Conservation (phyloP, 2,329 filamentous ascomycete genomes). For the Chaetomiaceae sp. region DNA sequence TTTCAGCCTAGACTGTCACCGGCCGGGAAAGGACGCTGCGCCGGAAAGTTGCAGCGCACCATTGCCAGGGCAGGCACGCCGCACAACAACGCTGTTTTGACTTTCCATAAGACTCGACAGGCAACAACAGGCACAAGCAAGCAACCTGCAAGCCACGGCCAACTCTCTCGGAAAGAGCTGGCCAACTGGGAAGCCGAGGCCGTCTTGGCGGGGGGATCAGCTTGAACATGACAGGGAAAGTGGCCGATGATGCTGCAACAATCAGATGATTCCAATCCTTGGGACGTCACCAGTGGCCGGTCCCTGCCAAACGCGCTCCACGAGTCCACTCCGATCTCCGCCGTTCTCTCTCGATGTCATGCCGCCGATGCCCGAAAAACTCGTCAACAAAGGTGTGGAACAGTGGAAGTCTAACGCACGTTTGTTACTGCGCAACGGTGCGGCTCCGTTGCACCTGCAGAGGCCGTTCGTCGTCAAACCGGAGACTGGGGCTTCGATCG, state of each 20-base stretch:
- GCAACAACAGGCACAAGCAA: too few species aligned
- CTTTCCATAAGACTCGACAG: not conserved
- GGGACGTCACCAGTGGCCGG: not conserved
- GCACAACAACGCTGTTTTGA: not conserved
- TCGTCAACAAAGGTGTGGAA: too few species aligned
- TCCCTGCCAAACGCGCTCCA: too few species aligned
- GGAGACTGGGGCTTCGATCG: conserved; percentile 3
- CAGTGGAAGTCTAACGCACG: too few species aligned
- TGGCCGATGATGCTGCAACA: too few species aligned
- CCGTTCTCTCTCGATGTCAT: too few species aligned
- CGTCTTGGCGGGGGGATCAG: conserved; percentile 7
- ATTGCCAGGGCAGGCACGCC: not conserved
- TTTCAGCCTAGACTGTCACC: conserved; percentile 12
- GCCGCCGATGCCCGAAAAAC: too few species aligned
- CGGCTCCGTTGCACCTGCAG: conserved; percentile 15
- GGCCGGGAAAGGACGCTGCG: not conserved
- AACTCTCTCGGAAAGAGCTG: too few species aligned
- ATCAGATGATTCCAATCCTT: too few species aligned
- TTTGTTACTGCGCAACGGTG: too few species aligned
- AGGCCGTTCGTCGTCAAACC: conserved; percentile 6
- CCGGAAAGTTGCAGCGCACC: not conserved
- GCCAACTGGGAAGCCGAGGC: not conserved
- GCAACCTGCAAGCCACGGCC: too few species aligned
- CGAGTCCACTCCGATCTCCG: too few species aligned
- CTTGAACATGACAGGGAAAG: not conserved